Base-by-base conservation (phyloP, 495 filamentous ascomycete genomes). In the Penicillium simplicissimum region DNA sequence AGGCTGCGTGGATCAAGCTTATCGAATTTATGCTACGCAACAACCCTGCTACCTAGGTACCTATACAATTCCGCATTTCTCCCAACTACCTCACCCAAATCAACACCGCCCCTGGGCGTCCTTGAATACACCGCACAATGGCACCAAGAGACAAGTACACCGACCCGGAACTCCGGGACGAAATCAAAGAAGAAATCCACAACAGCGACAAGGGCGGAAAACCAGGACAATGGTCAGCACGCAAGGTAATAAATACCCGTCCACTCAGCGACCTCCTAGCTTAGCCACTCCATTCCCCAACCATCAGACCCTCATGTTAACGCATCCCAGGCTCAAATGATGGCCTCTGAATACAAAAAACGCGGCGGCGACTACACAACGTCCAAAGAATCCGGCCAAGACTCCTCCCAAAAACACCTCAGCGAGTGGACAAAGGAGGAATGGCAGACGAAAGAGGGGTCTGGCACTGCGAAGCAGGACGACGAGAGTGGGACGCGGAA, bases 401-500 rank as follows among this genome's bases (percentile, higher is more conserved):
- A 75, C 56, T 60, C 73, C 9, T 70, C 72, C 5, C 79, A 81
- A 53, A 76, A 78, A 57, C 62, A 79, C 49, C 70, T 83, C 2
- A 67, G 71, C 13, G 65, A 81, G 5, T 83, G 81, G 80, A 70
- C 65, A 0, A 68, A 81, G 17, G 80, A 81, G 42, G 77, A 82
- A 4, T 82, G 78, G 79, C 78, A 81, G 67, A 83, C 79, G 0
- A 82, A 82, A 58, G 81, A 82, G 54, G 80, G 80, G 0, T 71
- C 69, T 17, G 80, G 75, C 0, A 70, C 68, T 35, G 80, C 80
- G n/a, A 74, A 74, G 42, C 56, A 78, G 51, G 74, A 68, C 8
- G 78, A 81, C 65, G 80, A 75, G 0, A 34, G 34, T 4, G 48
- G 31, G 13, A 78, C 74, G 1, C 62, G 75, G 58, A 77, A 83